phyloP scores from a whole-genome alignment of 257 asterid genomes.

The Plectranthus barbatus region DNA sequence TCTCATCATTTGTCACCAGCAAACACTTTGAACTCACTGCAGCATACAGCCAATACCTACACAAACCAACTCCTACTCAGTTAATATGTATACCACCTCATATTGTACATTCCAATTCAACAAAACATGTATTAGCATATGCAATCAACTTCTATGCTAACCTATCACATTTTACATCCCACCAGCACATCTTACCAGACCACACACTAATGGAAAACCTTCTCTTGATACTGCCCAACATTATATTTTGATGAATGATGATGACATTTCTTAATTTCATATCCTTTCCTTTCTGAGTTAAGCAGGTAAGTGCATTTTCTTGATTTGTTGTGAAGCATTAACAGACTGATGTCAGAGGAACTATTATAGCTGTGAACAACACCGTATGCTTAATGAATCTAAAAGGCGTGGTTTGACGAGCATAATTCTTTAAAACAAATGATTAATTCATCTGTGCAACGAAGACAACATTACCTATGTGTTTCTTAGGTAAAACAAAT shows the following conservation, averaged over 20 bases:
- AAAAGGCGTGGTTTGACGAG: neutral
- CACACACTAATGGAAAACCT: neutral
- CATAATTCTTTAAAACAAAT: neutral
- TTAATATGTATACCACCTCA: too few relatives aligned
- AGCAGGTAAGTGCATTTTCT: neutral
- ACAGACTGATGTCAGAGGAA: neutral
- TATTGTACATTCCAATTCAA: too few relatives aligned
- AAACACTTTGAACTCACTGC: constrained; percentile 83
- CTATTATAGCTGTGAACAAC: neutral
- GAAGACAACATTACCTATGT: too few relatives aligned
- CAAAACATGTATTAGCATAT: too few relatives aligned
- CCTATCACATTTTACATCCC: neutral
- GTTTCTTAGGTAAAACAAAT: too few relatives aligned
- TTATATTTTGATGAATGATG: neutral
- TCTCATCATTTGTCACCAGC: constrained; percentile 94
- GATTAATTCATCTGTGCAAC: neutral
- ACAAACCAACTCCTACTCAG: too few relatives aligned
- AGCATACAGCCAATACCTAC: constrained; percentile 96
- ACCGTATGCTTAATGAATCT: neutral
- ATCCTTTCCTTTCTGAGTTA: neutral
- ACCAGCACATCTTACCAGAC: neutral
- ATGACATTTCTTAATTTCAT: neutral
- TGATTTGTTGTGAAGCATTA: neutral
- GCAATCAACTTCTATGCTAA: too few relatives aligned
- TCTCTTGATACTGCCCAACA: neutral